Conservation (phyloP, 2,329 filamentous ascomycete genomes). For the Fonsecaea pedrosoi region DNA sequence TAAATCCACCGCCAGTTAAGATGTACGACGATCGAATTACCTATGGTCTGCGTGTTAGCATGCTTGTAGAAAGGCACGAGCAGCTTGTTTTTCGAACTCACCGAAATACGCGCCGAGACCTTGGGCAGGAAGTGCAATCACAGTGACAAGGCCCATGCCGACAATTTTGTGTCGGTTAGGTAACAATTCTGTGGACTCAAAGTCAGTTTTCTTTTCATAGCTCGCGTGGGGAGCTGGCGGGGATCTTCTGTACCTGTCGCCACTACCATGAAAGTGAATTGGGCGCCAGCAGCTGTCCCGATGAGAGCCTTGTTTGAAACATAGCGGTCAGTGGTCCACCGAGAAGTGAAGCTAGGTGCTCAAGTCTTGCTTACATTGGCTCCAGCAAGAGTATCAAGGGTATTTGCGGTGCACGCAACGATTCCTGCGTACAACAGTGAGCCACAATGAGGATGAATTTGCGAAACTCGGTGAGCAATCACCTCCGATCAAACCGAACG, state of each 20-base stretch:
- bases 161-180: background rate
- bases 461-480: background rate
- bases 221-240: too few relatives aligned
- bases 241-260: constrained; percentile 6
- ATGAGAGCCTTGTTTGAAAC: constrained; percentile 1
- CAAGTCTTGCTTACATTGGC: constrained; percentile 32
- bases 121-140: background rate
- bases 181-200: background rate
- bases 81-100: constrained; percentile 18
- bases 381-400: constrained; percentile 43
- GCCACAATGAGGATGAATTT: too few relatives aligned
- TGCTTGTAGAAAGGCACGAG: background rate
- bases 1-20: constrained; percentile 46
- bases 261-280: constrained; percentile 23
- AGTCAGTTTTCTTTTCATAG: too few relatives aligned
- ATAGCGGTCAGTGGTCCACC: background rate
- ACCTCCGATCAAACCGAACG: background rate
- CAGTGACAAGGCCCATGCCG: background rate
- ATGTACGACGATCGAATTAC: background rate
- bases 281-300: constrained; percentile 8
- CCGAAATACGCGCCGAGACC: background rate
- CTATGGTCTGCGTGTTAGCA: background rate
- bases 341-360: too few relatives aligned
- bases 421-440: constrained; percentile 24
- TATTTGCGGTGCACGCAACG: constrained; percentile 43